Percentiles rank a stretch among this genome's conserved stretches.
phyloP scores from a whole-genome alignment of 1,139 yeast genomes.

The Saccharomyces pastorianus region DNA sequence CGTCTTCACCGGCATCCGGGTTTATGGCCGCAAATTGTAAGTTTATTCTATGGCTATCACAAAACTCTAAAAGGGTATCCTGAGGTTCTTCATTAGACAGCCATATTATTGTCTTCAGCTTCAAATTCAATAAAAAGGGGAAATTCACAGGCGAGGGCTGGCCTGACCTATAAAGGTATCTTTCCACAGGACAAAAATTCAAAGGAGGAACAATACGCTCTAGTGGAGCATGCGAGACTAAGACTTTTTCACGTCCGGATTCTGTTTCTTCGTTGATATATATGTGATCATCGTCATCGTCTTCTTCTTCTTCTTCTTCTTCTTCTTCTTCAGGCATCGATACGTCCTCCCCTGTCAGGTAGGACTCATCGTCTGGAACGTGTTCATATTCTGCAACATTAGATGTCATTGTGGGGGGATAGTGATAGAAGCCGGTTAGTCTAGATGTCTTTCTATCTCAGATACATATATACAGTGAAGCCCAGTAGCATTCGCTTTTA shows the following conservation, averaged over 20 bases:
- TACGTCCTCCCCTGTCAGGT: neutral
- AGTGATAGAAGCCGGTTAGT: neutral
- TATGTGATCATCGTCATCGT: conserved; percentile 24
- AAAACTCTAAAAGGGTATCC: conserved; percentile 76
- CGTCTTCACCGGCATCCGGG: conserved; percentile 64
- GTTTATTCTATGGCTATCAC: conserved; percentile 60
- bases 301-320: conserved; percentile 16
- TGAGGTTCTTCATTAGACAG: conserved; percentile 92
- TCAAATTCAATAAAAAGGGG: conserved; percentile 66
- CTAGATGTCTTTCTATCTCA: neutral
- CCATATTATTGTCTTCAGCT: conserved; percentile 81
- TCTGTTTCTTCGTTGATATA: conserved; percentile 29
- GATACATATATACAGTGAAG: neutral
- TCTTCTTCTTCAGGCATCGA: conserved; percentile 4
- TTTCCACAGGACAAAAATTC: conserved; percentile 91
- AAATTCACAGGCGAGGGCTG: conserved; percentile 93
- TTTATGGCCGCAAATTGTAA: conserved; percentile 51
- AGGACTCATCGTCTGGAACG: neutral
- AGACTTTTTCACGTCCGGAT: conserved; percentile 24
- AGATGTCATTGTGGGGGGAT: neutral
- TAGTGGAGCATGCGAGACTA: conserved; percentile 40
- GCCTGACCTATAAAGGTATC: conserved; percentile 77
- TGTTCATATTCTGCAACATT: neutral
- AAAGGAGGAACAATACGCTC: conserved; percentile 81
- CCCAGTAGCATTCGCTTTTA: neutral